Evolutionary conservation across 1,284 basidiomycete species (phyloP), one percentile per base, ranked within the genome.

Genomic region (Afroboletus lepidellus): DNA sequence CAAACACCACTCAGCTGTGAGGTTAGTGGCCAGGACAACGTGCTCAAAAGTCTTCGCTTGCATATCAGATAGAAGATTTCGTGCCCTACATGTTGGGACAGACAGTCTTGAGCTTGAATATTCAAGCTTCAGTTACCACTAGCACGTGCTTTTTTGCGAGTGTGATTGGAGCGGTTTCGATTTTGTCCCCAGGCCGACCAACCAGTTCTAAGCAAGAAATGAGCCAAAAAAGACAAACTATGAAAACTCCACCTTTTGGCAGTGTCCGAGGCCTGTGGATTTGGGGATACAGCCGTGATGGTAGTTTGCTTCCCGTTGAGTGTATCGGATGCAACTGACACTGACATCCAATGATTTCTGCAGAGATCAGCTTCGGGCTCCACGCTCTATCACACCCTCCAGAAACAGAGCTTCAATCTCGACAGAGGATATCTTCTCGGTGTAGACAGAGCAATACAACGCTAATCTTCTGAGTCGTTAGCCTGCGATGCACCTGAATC

Each of bases 171-270:
- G 94, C 95, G 1, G 93, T 91, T 71, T 99, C 97, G 57, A 99
- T 99, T 73, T 99, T 97, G 69, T 99, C 97, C n/a, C n/a, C n/a
- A n/a, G n/a, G n/a, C 79, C 99, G 97, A 59, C 97, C 97, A n/a
- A n/a, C n/a, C n/a, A n/a, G n/a, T n/a, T n/a, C 85, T 91, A 54
- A 23, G 29, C n/a, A 36, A 38, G 3, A 36, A 47, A 42, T 25
- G 24, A 37, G 27, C 52, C 50, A 33, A 20, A 11, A 39, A 8
- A 5, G 13, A 39, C 20, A 41, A 32, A n/a, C 9, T 15, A 8
- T 5, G 12, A 38, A 30, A 21, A 5, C 30, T 11, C 23, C 97
- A n/a, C 97, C 97, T 64, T 90, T 92, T 0, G 95, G 94, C 63
- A 98, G 96, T 0, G 96, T 98, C n/a, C n/a, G n/a, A n/a, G n/a